These are phyloP conservation scores for Pouteria glomerata DNA, from an alignment of 148 eudicot species.

Conservation along the genomic window DNA sequence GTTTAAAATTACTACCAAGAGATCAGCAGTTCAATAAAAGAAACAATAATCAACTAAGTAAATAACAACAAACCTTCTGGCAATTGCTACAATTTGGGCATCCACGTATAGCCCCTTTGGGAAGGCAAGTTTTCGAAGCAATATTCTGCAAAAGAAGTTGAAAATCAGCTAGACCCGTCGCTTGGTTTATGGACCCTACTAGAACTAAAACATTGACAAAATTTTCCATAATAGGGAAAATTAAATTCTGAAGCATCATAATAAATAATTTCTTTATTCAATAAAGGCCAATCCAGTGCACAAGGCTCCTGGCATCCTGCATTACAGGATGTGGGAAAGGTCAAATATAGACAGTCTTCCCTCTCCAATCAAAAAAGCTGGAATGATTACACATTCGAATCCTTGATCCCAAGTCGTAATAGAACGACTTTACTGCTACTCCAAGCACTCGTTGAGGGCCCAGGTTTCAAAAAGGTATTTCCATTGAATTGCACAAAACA, in stretches of 20 bases:
- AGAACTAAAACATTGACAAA: background rate
- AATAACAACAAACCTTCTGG: conserved; percentile 44
- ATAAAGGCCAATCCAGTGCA: too few species aligned
- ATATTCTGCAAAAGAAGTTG: conserved; percentile 15
- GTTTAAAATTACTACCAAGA: conserved; percentile 2
- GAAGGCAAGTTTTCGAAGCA: conserved; percentile 32
- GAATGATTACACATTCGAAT: too few species aligned
- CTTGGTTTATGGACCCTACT: background rate
- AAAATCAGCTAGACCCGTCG: background rate
- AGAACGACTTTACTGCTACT: too few species aligned
- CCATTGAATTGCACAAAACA: background rate
- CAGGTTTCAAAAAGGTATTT: background rate
- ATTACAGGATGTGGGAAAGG: too few species aligned
- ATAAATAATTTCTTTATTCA: background rate
- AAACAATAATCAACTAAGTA: background rate
- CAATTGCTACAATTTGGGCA: conserved; percentile 46
- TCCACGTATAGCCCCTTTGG: conserved; percentile 63
- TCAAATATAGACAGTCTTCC: too few species aligned
- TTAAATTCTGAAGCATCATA: background rate
- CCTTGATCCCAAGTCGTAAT: too few species aligned
- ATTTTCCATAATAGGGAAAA: background rate
- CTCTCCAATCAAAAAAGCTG: too few species aligned
- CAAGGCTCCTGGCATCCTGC: too few species aligned
- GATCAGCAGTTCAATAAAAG: background rate
- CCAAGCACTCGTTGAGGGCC: background rate